Conservation (phyloP, 176 grass and related monocot genomes). For the Cymbopogon citratus region DNA sequence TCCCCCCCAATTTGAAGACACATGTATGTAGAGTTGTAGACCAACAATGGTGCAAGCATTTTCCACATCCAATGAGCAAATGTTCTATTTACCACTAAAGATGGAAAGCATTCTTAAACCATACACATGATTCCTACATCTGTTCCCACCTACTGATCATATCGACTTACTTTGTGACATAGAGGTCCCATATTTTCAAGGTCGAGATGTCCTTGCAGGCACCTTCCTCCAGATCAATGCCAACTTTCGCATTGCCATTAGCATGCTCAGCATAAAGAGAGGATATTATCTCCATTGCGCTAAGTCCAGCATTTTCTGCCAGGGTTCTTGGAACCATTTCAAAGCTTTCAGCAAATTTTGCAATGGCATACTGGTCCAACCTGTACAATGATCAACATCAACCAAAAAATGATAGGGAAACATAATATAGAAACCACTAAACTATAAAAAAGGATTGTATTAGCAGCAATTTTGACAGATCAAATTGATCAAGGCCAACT, state of each 20-base stretch:
- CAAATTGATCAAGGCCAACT: too few relatives aligned
- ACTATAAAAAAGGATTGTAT: too few relatives aligned
- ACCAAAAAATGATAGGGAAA: neutral
- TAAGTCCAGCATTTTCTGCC: constrained; percentile 81
- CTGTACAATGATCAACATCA: constrained; percentile 42
- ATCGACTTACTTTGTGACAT: constrained; percentile 73
- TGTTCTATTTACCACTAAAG: neutral
- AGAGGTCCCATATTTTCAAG: constrained; percentile 88
- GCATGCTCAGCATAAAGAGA: constrained; percentile 95
- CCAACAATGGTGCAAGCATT: neutral
- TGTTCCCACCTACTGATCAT: neutral
- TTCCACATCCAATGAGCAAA: neutral
- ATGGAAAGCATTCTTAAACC: neutral
- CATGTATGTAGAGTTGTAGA: neutral
- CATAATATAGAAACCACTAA: neutral
- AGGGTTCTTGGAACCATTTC: constrained; percentile 96
- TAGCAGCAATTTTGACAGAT: too few relatives aligned
- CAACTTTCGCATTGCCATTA: constrained; percentile 56
- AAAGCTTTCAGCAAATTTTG: constrained; percentile 91
- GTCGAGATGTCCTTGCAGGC: constrained; percentile 65
- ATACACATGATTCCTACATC: neutral
- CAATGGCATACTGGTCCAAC: constrained; percentile 94
- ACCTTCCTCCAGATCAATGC: constrained; percentile 80
- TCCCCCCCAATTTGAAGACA: neutral
- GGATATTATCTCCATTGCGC: constrained; percentile 89